Percentiles rank a stretch among this genome's conserved stretches.
Evolutionary conservation across 345 rosid genomes (phyloP).

Genomic region (Ailanthus altissimus): DNA sequence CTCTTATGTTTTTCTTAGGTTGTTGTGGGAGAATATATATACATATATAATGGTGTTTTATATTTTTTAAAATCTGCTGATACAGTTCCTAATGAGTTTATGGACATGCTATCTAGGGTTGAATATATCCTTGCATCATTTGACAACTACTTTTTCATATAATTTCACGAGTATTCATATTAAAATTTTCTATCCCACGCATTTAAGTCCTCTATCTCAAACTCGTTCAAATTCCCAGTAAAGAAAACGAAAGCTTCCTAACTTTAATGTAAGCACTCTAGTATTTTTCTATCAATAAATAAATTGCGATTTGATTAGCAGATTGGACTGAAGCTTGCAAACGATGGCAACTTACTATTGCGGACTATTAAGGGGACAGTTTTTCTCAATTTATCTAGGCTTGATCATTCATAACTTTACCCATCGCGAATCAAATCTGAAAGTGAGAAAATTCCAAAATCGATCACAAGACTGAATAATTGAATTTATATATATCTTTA

Average conservation of each 20-base stretch:
- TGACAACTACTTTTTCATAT: neutral
- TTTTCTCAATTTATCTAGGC: neutral
- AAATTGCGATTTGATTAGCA: neutral
- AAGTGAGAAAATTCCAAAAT: neutral
- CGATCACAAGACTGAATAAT: neutral
- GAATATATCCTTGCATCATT: neutral
- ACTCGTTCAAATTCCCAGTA: neutral
- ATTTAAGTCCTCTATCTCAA: neutral
- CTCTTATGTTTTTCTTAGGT: too few species aligned
- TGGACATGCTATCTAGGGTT: neutral
- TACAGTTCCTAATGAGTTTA: neutral
- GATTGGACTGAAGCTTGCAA: neutral
- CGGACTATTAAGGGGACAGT: neutral
- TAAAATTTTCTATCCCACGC: neutral
- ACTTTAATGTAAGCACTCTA: neutral
- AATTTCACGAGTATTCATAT: neutral
- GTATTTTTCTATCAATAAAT: conserved; percentile 5
- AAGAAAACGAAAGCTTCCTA: conserved; percentile 10
- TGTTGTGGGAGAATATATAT: too few species aligned
- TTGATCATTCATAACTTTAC: neutral
- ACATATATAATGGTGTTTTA: neutral
- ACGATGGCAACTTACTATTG: neutral
- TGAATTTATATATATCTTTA: too few species aligned
- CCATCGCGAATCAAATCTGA: neutral
- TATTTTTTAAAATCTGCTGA: neutral